Percentiles rank a stretch among this genome's conserved stretches.
phyloP scores from a whole-genome alignment of 192 early-diverging fungal genomes.

The Linnemannia exigua region DNA sequence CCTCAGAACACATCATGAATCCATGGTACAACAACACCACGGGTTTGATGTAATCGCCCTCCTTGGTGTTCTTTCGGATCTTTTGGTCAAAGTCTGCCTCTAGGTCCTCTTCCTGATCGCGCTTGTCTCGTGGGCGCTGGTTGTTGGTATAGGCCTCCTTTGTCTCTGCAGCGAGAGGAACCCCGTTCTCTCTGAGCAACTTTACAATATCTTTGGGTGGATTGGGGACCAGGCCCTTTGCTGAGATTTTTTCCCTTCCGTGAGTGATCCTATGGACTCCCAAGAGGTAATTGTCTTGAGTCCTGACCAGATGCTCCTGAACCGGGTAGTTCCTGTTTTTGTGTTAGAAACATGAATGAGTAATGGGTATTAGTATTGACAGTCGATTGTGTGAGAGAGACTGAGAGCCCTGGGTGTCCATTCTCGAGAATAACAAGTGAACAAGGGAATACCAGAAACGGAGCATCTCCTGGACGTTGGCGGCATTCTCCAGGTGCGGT shows the following conservation, averaged over 20 bases:
- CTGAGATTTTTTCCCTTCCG: constrained; percentile 32
- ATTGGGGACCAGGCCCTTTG: constrained; percentile 15
- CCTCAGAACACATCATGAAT: constrained; percentile 93
- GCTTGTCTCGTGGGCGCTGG: background rate
- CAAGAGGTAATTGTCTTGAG: constrained; percentile 88
- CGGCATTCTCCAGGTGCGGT: constrained; percentile 41
- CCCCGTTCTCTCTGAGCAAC: constrained; percentile 43
- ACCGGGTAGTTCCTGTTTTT: constrained; percentile 81
- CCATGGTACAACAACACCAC: constrained; percentile 97
- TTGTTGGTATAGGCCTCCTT: constrained; percentile 20
- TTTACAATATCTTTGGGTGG: constrained; percentile 42
- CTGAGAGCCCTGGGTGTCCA: too few species aligned
- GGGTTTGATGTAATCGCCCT: constrained; percentile 68
- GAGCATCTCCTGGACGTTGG: constrained; percentile 61
- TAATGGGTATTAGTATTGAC: background rate
- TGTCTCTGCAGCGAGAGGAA: constrained; percentile 55
- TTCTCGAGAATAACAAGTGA: too few species aligned
- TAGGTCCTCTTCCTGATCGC: constrained; percentile 39
- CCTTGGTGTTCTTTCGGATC: constrained; percentile 22
- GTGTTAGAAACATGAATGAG: background rate
- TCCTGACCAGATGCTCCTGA: constrained; percentile 88
- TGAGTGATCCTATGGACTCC: constrained; percentile 85
- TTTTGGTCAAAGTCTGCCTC: constrained; percentile 36
- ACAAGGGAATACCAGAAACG: constrained; percentile 61
- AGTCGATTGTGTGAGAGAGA: background rate